These are phyloP conservation scores for Catenaria anguillulae DNA, from an alignment of 371 early-diverging fungal genomes.

Conservation along the genomic window DNA sequence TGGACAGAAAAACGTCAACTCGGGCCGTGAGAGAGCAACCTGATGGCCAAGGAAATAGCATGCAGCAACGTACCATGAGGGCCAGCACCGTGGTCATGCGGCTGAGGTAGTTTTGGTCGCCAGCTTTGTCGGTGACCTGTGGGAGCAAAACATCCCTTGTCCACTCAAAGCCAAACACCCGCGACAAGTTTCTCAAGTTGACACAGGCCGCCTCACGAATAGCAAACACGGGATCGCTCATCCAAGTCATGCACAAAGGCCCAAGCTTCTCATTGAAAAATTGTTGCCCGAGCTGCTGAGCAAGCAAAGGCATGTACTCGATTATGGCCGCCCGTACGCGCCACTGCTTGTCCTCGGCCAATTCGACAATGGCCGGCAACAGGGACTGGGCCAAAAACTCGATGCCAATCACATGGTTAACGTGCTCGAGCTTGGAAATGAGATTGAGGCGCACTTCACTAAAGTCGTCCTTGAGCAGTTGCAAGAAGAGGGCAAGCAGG, in stretches of 20 bases:
- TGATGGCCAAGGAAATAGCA: constrained; percentile 55
- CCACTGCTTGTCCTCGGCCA: constrained; percentile 98
- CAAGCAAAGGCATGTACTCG: constrained; percentile 91
- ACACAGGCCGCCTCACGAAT: constrained; percentile 91
- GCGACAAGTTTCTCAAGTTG: constrained; percentile 80
- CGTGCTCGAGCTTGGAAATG: constrained; percentile 88
- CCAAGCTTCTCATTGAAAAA: constrained; percentile 94
- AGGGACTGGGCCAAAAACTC: constrained; percentile 90
- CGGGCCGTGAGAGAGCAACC: background rate
- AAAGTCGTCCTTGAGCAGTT: constrained; percentile 88
- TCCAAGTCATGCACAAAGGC: constrained; percentile 88
- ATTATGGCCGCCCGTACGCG: constrained; percentile 95
- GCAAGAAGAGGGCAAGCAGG: constrained; percentile 83
- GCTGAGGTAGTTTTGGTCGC: constrained; percentile 80
- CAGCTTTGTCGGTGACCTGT: constrained; percentile 76
- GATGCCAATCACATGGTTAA: constrained; percentile 93
- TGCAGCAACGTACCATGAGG: too few relatives aligned
- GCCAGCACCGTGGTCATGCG: constrained; percentile 95
- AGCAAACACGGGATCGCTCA: constrained; percentile 88
- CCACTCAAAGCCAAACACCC: constrained; percentile 98
- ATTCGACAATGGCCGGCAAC: constrained; percentile 91
- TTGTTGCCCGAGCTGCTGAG: constrained; percentile 79
- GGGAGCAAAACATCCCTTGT: constrained; percentile 83
- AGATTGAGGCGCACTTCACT: constrained; percentile 95
- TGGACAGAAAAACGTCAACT: too few relatives aligned